Evolutionary conservation across 2,329 filamentous ascomycete species (phyloP).

Genomic region (Sarocladiaceae sp.): DNA sequence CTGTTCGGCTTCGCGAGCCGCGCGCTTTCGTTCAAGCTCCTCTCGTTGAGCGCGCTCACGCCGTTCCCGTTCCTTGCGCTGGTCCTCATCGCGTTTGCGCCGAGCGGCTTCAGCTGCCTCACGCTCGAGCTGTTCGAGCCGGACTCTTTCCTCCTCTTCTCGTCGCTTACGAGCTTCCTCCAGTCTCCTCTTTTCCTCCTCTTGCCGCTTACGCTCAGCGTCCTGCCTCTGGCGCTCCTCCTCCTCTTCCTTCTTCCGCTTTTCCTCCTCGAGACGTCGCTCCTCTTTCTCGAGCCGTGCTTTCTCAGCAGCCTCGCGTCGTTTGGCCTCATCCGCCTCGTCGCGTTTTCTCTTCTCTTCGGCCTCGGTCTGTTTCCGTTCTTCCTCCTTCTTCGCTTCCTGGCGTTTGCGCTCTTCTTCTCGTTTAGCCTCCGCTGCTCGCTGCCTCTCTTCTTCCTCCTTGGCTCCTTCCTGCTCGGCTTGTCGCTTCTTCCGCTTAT

Average conservation of each 20-base stretch:
- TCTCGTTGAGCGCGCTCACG: constrained; percentile 36
- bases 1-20: constrained; percentile 45
- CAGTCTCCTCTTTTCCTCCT: constrained; percentile 24
- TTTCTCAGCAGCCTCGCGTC: constrained; percentile 12
- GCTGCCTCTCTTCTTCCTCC: constrained; percentile 25
- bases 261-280: constrained; percentile 25
- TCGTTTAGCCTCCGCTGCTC: constrained; percentile 24
- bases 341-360: constrained; percentile 19
- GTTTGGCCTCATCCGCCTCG: constrained; percentile 19
- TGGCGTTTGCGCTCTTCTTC: constrained; percentile 25
- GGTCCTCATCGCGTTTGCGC: constrained; percentile 45
- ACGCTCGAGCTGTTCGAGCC: constrained; percentile 30
- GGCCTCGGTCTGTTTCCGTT: constrained; percentile 21
- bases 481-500: constrained; percentile 26
- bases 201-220: constrained; percentile 27
- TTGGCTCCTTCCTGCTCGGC: constrained; percentile 25
- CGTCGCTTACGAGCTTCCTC: constrained; percentile 18
- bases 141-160: constrained; percentile 10
- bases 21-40: constrained; percentile 41
- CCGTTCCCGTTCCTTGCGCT: constrained; percentile 44
- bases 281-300: constrained; percentile 8
- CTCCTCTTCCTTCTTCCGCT: constrained; percentile 21
- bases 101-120: constrained; percentile 44
- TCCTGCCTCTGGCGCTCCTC: constrained; percentile 27
- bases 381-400: constrained; percentile 21